phyloP scores from a whole-genome alignment of 1,139 yeast species.

The Kodamaea fungicola region DNA sequence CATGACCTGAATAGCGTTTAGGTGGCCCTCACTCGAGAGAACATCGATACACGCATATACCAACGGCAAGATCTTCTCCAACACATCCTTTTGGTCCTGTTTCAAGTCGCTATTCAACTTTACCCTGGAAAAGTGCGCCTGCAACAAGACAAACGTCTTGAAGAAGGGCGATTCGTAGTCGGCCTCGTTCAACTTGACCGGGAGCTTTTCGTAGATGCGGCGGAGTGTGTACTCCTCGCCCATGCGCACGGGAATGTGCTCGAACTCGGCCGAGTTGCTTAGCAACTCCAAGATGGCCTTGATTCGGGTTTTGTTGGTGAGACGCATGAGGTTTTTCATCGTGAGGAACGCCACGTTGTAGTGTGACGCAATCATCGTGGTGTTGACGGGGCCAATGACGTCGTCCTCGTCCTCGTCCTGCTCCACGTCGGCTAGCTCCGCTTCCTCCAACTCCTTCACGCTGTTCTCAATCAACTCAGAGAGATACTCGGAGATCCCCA shows the following conservation, averaged over 20 bases:
- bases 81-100: slow-evolving; percentile 51
- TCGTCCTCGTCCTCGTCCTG: slow-evolving; percentile 40
- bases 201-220: slow-evolving; percentile 56
- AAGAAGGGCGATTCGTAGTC: slow-evolving; percentile 54
- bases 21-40: slow-evolving; percentile 73
- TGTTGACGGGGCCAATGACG: slow-evolving; percentile 57
- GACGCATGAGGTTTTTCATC: slow-evolving; percentile 54
- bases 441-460: slow-evolving; percentile 58
- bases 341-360: slow-evolving; percentile 63
- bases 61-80: slow-evolving; percentile 48
- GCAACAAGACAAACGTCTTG: slow-evolving; percentile 73
- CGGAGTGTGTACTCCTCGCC: slow-evolving; percentile 52
- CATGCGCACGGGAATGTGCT: slow-evolving; percentile 54
- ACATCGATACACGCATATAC: slow-evolving; percentile 72
- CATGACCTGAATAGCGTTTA: slow-evolving; percentile 80
- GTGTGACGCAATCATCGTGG: slow-evolving; percentile 73
- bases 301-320: slow-evolving; percentile 56
- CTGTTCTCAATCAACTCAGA: slow-evolving; percentile 83
- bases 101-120: slow-evolving; percentile 53
- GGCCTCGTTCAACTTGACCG: slow-evolving; percentile 44
- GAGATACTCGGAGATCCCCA: slow-evolving; percentile 73
- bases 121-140: slow-evolving; percentile 75
- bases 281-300: slow-evolving; percentile 64
- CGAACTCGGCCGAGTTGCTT: slow-evolving; percentile 69
- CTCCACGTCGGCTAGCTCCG: slow-evolving; percentile 58